These are phyloP conservation scores for Podosphaera xanthii DNA, from an alignment of 2,329 filamentous ascomycete species.

Conservation along the genomic window DNA sequence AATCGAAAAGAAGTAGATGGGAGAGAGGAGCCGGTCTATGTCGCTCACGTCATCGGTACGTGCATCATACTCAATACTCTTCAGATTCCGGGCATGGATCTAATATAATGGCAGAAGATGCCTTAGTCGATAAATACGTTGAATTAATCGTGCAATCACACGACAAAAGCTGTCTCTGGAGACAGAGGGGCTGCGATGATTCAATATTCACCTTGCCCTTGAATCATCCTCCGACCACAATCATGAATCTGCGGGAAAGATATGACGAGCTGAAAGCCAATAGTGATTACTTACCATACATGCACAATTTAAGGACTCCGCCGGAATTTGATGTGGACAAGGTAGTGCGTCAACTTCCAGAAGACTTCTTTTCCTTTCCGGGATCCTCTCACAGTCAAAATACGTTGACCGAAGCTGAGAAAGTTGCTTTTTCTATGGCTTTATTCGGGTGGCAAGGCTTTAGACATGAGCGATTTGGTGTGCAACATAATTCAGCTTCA, in stretches of 20 bases:
- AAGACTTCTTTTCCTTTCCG: conserved; percentile 25
- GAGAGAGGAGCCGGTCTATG: conserved; percentile 27
- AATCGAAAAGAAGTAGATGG: conserved; percentile 35
- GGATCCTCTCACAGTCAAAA: not conserved
- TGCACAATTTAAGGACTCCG: conserved; percentile 33
- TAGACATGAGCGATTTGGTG: conserved; percentile 11
- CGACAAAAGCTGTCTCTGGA: conserved; percentile 66
- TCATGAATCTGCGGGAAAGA: conserved; percentile 34
- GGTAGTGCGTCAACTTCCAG: conserved; percentile 26
- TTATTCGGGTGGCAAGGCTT: conserved; percentile 51
- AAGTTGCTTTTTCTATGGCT: conserved; percentile 43
- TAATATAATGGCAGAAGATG: conserved; percentile 25
- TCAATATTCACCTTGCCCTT: conserved; percentile 38
- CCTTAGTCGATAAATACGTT: conserved; percentile 53
- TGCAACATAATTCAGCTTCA: conserved; percentile 22
- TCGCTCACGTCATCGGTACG: conserved; percentile 36
- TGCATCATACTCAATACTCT: not conserved
- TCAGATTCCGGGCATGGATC: conserved; percentile 1
- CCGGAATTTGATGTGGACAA: conserved; percentile 27
- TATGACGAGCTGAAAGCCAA: conserved; percentile 39
- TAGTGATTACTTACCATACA: conserved; percentile 33
- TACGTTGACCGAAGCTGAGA: conserved; percentile 22
- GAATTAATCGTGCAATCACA: conserved; percentile 55
- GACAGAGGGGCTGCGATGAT: conserved; percentile 64
- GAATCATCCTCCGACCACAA: conserved; percentile 33